Evolutionary conservation across 2,329 filamentous ascomycete genomes (phyloP).

Genomic region (Ascochyta viciae-villosae): DNA sequence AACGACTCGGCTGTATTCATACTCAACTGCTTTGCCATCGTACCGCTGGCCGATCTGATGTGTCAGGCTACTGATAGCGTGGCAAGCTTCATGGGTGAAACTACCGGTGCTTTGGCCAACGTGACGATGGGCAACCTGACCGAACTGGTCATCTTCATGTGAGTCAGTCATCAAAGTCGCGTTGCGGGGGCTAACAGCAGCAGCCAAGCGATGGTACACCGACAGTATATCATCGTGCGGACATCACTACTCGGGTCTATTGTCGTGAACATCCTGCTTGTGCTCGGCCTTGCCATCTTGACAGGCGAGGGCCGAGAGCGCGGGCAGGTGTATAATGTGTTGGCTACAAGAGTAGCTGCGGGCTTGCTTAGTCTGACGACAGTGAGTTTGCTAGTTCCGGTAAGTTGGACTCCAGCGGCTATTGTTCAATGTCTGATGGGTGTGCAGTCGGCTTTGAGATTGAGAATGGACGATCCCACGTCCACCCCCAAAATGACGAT

Average conservation of each 20-base stretch:
- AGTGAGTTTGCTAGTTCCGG: constrained; percentile 81
- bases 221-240: constrained; percentile 82
- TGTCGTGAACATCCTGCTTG: constrained; percentile 82
- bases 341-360: constrained; percentile 83
- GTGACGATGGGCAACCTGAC: constrained; percentile 79
- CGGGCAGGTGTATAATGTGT: constrained; percentile 86
- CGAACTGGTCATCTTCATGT: constrained; percentile 79
- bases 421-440: neutral
- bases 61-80: constrained; percentile 65
- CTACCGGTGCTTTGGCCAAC: constrained; percentile 22
- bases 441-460: constrained; percentile 17
- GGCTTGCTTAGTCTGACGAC: constrained; percentile 78
- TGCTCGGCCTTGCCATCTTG: constrained; percentile 88
- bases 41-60: constrained; percentile 21
- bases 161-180: constrained; percentile 30
- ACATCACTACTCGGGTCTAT: constrained; percentile 88
- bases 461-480: neutral
- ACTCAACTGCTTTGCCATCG: constrained; percentile 24
- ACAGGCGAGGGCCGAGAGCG: constrained; percentile 73
- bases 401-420: constrained; percentile 39
- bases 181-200: constrained; percentile 47
- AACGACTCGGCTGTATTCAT: constrained; percentile 66
- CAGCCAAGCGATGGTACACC: constrained; percentile 75
- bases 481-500: constrained; percentile 11
- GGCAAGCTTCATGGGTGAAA: constrained; percentile 83